Percentiles rank a stretch among this genome's conserved stretches.
These are phyloP conservation scores for Tricholoma terreum DNA, from an alignment of 768 basidiomycete genomes.

Conservation along the genomic window DNA sequence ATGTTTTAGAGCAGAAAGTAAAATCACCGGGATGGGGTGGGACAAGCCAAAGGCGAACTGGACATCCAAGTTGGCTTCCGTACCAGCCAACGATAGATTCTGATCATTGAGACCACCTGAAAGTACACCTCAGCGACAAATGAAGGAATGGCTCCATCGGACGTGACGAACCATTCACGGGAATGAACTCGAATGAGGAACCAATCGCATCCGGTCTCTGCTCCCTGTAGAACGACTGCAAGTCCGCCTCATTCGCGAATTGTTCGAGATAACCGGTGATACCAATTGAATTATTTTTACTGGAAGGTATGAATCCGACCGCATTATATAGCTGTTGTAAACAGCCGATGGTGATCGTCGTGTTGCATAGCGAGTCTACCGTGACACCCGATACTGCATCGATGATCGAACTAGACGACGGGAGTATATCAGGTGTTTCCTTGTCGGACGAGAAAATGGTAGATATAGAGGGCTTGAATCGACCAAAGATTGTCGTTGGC, in stretches of 20 bases:
- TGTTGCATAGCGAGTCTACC: constrained; percentile 48
- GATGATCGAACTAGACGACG: constrained; percentile 5
- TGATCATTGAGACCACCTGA: constrained; percentile 61
- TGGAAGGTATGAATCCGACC: constrained; percentile 41
- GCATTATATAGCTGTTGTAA: constrained; percentile 54
- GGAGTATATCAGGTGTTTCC: constrained; percentile 3
- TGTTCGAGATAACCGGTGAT: constrained; percentile 53
- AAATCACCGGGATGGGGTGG: constrained; percentile 48
- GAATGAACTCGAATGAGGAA: constrained; percentile 50
- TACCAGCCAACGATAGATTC: constrained; percentile 43
- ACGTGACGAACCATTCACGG: constrained; percentile 45
- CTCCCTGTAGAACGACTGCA: constrained; percentile 45
- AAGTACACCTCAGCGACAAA: constrained; percentile 8
- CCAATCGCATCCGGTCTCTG: constrained; percentile 45
- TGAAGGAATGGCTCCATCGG: not conserved
- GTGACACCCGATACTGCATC: constrained; percentile 29
- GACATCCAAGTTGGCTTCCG: constrained; percentile 61
- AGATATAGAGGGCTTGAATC: constrained; percentile 7
- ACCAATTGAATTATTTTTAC: constrained; percentile 46
- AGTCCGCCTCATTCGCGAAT: constrained; percentile 49
- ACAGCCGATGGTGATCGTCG: constrained; percentile 48
- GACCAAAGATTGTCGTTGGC: constrained; percentile 66
- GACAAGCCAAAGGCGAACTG: constrained; percentile 63
- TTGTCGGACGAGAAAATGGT: constrained; percentile 22
- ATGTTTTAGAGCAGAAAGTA: not conserved